These are phyloP conservation scores for Kwoniella sp. DNA, from an alignment of 768 basidiomycete genomes.

Conservation along the genomic window DNA sequence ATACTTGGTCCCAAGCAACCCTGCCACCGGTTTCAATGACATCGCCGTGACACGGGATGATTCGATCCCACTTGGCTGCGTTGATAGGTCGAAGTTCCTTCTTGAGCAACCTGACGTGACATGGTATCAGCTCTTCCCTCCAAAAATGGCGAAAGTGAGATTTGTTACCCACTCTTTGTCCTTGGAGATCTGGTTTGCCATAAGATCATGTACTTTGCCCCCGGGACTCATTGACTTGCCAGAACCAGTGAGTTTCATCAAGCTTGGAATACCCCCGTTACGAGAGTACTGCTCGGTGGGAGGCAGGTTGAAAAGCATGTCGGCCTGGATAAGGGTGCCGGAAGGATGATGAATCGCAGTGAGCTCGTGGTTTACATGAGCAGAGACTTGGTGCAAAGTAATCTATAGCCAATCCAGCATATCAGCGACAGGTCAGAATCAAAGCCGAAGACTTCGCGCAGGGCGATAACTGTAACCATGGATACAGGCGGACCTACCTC, in stretches of 20 bases:
- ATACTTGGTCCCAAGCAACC: constrained; percentile 58
- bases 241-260: constrained; percentile 31
- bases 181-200: constrained; percentile 44
- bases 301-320: constrained; percentile 81
- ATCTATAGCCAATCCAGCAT: constrained; percentile 24
- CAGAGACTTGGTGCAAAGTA: constrained; percentile 63
- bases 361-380: constrained; percentile 70
- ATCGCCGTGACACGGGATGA: constrained; percentile 60
- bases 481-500: too few relatives aligned
- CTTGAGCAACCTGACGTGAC: constrained; percentile 28
- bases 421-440: too few relatives aligned
- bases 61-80: constrained; percentile 42
- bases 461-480: too few relatives aligned
- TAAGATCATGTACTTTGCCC: constrained; percentile 40
- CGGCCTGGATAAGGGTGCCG: constrained; percentile 75
- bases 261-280: constrained; percentile 34
- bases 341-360: constrained; percentile 75
- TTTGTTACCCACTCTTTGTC: constrained; percentile 60
- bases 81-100: constrained; percentile 40
- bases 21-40: constrained; percentile 68
- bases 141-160: background rate
- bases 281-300: constrained; percentile 67
- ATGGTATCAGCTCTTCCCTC: background rate
- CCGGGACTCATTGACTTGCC: constrained; percentile 46
- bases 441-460: too few relatives aligned